Percentiles rank a stretch among this genome's conserved stretches.
These are phyloP conservation scores for Delphinella strobiligena DNA, from an alignment of 2,329 filamentous ascomycete genomes.

Conservation along the genomic window DNA sequence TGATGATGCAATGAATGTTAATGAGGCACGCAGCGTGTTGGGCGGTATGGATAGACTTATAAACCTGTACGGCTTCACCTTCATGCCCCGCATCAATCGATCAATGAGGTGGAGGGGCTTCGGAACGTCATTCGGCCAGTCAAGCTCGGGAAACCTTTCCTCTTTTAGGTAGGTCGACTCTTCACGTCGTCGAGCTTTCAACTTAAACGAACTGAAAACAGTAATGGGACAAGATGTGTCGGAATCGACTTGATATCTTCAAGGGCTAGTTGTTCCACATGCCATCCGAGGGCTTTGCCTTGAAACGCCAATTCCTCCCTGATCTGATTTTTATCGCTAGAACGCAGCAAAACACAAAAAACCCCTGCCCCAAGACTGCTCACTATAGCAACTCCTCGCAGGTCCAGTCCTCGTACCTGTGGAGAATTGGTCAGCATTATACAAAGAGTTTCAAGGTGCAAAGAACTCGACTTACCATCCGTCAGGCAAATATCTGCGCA, in stretches of 20 bases:
- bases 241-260: background rate
- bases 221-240: too few relatives aligned
- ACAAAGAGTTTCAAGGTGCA: background rate
- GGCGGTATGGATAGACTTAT: background rate
- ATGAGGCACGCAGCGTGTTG: background rate
- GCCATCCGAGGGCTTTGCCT: background rate
- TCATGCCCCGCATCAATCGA: background rate
- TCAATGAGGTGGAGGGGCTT: background rate
- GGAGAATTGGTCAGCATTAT: slow-evolving; percentile 1
- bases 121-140: background rate
- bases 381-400: slow-evolving; percentile 75
- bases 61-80: background rate
- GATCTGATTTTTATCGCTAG: background rate
- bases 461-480: slow-evolving; percentile 60
- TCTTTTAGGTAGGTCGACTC: too few relatives aligned
- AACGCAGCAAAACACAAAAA: background rate
- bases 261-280: background rate
- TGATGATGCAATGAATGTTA: background rate
- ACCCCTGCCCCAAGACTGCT: background rate
- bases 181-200: too few relatives aligned
- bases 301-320: background rate
- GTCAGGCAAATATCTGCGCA: slow-evolving; percentile 90
- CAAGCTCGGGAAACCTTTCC: too few relatives aligned
- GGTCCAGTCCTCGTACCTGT: slow-evolving; percentile 95
- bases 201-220: too few relatives aligned